Base-by-base conservation (phyloP, 139 green algal species). In the Chlorella ohadii region DNA sequence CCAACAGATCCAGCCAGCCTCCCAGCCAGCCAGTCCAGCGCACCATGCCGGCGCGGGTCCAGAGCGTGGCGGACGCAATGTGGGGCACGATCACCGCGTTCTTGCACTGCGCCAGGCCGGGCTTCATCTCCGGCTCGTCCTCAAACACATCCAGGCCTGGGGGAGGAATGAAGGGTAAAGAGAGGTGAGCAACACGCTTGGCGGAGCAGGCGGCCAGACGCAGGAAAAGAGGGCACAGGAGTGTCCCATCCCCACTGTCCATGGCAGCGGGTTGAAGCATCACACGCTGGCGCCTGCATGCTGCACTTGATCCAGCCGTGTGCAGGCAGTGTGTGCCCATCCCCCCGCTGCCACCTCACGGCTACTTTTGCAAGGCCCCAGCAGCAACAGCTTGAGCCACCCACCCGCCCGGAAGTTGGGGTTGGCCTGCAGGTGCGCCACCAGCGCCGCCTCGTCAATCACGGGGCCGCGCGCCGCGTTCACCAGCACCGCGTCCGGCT, bases 21-120 rank as follows among this genome's bases (percentile, higher is more conserved):
- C 4, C 2, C 66, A 72, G 44, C 19, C 31, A 72, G 7, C 36
- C 17, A 3, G 0, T 4, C 25, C 2, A 17, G 61, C 90, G 51
- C 78, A 94, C 93, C 95, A 98, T 98, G 81, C 95, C 95, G 57
- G 87, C 91, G 71, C 94, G 91, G 11, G 96, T 98, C 96, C 95
- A 98, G 41, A 95, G 84, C 28, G 96, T 98, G 12, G 97, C 97
- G 38, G 95, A 99, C 3, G 97, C 97, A 72, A 99, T 99, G 91
- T 99, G 97, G 7, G 97, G 97, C 80, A 99, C 95, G 39, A 99
- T 95, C 36, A 99, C 97, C 20, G 94, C 97, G 85, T 99, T 99
- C 23, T 90, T 82, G 77, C 93, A 95, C 12, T 99, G 91, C 0
- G 73, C 89, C 38, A 99, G 93, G 2, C 97, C 97, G 15, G 97